Evolutionary conservation across 1,139 yeast species (phyloP).

Genomic region (Suhomyces kunorum): DNA sequence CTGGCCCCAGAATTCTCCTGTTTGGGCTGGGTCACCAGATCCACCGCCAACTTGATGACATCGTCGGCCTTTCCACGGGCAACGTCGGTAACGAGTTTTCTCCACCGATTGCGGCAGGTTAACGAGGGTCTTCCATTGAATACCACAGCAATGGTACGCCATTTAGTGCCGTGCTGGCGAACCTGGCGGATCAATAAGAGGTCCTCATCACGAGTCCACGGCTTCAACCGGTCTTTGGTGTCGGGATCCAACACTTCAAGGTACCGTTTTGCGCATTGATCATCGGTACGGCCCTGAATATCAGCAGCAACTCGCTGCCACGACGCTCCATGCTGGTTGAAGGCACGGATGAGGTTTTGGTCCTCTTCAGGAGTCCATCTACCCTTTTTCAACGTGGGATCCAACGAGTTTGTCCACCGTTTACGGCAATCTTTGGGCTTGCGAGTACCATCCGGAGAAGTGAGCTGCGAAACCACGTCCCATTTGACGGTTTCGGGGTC

Average conservation of each 20-base stretch:
- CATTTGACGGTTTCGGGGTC: conserved; percentile 54
- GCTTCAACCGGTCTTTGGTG: conserved; percentile 72
- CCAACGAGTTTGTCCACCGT: conserved; percentile 78
- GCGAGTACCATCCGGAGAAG: conserved; percentile 40
- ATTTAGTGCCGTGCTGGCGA: conserved; percentile 77
- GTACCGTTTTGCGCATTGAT: conserved; percentile 91
- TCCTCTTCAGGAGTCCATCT: conserved; percentile 91
- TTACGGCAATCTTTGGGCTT: conserved; percentile 72
- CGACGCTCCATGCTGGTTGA: conserved; percentile 67
- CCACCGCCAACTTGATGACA: conserved; percentile 37
- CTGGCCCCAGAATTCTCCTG: conserved; percentile 4
- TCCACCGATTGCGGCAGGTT: conserved; percentile 91
- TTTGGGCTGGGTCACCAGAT: conserved; percentile 26
- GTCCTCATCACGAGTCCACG: conserved; percentile 84
- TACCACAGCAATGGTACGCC: conserved; percentile 77
- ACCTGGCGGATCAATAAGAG: conserved; percentile 64
- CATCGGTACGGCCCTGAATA: conserved; percentile 86
- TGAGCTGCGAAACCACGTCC: conserved; percentile 60
- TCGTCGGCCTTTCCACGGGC: conserved; percentile 59
- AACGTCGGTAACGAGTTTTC: conserved; percentile 77
- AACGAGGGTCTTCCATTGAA: conserved; percentile 82
- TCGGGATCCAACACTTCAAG: conserved; percentile 85
- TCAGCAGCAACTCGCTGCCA: conserved; percentile 84
- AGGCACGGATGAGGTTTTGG: conserved; percentile 61
- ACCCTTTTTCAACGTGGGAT: conserved; percentile 80